These are phyloP conservation scores for Chloranthus sessilifolius DNA, from an alignment of 164 flowering plant species.

Conservation along the genomic window DNA sequence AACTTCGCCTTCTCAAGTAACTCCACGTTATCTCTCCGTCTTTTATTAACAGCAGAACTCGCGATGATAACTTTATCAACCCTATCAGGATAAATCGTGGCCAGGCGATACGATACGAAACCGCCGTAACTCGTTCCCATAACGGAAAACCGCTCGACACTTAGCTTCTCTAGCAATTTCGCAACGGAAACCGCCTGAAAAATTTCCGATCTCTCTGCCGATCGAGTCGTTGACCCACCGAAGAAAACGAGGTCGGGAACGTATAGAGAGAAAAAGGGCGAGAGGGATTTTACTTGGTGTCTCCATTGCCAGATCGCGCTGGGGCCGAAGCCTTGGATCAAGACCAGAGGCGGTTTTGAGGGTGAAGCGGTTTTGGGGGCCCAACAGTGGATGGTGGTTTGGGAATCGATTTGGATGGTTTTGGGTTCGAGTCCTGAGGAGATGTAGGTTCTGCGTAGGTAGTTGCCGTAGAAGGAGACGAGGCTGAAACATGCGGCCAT, in stretches of 20 bases:
- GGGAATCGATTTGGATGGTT: slow-evolving; percentile 27
- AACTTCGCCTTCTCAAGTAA: slow-evolving; percentile 39
- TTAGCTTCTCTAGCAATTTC: slow-evolving; percentile 40
- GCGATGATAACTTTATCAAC: slow-evolving; percentile 72
- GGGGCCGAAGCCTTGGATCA: slow-evolving; percentile 70
- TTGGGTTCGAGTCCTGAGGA: slow-evolving; percentile 30
- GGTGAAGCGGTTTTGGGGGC: slow-evolving; percentile 21
- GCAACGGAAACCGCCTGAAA: slow-evolving; percentile 61
- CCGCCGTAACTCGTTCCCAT: slow-evolving; percentile 35
- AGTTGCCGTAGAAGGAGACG: slow-evolving; percentile 28
- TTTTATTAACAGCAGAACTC: slow-evolving; percentile 58
- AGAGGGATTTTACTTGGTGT: slow-evolving; percentile 33
- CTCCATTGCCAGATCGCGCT: slow-evolving; percentile 54
- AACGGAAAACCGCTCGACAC: slow-evolving; percentile 28
- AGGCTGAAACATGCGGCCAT: slow-evolving; percentile 52
- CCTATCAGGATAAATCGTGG: slow-evolving; percentile 44
- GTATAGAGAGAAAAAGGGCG: slow-evolving; percentile 46
- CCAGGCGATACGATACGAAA: slow-evolving; percentile 63
- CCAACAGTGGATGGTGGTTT: slow-evolving; percentile 59
- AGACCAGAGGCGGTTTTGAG: slow-evolving; percentile 29
- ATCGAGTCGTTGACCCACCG: slow-evolving; percentile 50
- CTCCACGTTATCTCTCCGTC: slow-evolving; percentile 27
- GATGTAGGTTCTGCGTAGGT: slow-evolving; percentile 34
- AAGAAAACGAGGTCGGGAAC: slow-evolving; percentile 80
- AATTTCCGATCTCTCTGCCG: slow-evolving; percentile 44